Percentiles rank a stretch among this genome's conserved stretches.
Evolutionary conservation across 257 asterid species (phyloP).

Genomic region (Perilla frutescens): DNA sequence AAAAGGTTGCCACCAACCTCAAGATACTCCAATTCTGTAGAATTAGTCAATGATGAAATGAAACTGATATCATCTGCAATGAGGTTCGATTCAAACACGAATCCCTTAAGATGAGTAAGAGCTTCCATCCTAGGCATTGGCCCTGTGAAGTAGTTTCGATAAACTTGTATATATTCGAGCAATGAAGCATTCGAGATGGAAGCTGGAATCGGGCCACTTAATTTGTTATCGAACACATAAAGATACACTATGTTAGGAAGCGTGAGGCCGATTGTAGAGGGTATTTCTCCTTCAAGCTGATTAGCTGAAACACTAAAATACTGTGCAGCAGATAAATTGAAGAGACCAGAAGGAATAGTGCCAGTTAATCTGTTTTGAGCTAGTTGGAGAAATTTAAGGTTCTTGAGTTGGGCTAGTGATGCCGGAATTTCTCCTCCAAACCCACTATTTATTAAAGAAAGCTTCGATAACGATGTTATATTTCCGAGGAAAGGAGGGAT

Average conservation of each 20-base stretch:
- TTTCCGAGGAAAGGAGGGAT: not conserved
- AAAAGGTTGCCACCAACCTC: slow-evolving; percentile 32
- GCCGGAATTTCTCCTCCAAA: not conserved
- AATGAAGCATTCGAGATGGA: not conserved
- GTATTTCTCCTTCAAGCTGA: not conserved
- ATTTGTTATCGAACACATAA: too few species aligned
- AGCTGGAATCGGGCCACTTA: not conserved
- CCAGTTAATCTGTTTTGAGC: too few species aligned
- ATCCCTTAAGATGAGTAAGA: not conserved
- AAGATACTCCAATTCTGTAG: slow-evolving; percentile 32
- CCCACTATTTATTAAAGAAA: too few species aligned
- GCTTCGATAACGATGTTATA: slow-evolving; percentile 1
- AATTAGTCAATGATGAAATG: slow-evolving; percentile 44
- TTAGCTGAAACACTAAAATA: not conserved
- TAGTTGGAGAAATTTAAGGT: not conserved
- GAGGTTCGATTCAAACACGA: slow-evolving; percentile 4
- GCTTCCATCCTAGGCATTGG: not conserved
- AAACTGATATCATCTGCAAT: slow-evolving; percentile 38
- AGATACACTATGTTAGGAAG: not conserved
- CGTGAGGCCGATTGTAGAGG: not conserved
- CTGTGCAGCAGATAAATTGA: not conserved
- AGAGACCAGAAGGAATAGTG: not conserved
- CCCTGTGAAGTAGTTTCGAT: not conserved
- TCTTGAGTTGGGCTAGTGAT: not conserved
- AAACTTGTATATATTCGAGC: too few species aligned